phyloP scores from a whole-genome alignment of 1,139 yeast genomes.

The Eremothecium cymbalariae region DNA sequence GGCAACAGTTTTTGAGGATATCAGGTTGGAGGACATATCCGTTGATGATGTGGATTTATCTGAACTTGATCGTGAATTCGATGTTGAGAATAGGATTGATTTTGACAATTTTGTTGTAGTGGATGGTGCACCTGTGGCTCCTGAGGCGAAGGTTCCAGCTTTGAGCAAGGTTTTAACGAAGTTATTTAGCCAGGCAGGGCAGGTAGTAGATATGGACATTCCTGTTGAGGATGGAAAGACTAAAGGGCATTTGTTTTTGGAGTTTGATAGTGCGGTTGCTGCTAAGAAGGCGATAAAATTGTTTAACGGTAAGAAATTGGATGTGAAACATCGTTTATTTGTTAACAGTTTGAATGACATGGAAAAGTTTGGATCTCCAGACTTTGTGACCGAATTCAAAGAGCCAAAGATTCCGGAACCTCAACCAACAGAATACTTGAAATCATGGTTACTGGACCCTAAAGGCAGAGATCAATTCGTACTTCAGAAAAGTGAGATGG shows the following conservation, averaged over 20 bases:
- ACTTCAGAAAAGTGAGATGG: conserved; percentile 70
- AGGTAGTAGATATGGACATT: conserved; percentile 48
- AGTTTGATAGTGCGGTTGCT: conserved; percentile 56
- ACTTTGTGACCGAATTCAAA: conserved; percentile 51
- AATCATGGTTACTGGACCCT: conserved; percentile 85
- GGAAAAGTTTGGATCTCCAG: conserved; percentile 70
- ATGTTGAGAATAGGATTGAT: conserved; percentile 51
- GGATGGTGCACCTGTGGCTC: conserved; percentile 95
- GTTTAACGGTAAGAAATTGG: conserved; percentile 83
- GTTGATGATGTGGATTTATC: conserved; percentile 76
- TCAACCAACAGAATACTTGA: conserved; percentile 70
- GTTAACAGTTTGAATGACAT: conserved; percentile 80
- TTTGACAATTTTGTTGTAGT: conserved; percentile 77
- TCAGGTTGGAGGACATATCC: conserved; percentile 36
- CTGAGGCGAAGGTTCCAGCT: conserved; percentile 78
- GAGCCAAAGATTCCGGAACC: conserved; percentile 69
- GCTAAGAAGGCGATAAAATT: conserved; percentile 76
- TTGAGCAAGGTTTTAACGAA: conserved; percentile 80
- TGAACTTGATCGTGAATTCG: conserved; percentile 74
- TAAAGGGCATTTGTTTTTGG: conserved; percentile 83
- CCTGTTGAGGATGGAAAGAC: conserved; percentile 65
- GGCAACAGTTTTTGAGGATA: conserved; percentile 20
- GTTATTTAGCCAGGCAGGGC: conserved; percentile 62
- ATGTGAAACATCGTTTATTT: conserved; percentile 81
- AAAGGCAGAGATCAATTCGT: conserved; percentile 87